Evolutionary conservation across 2,329 filamentous ascomycete species (phyloP).

Genomic region (Fusarium equiseti): DNA sequence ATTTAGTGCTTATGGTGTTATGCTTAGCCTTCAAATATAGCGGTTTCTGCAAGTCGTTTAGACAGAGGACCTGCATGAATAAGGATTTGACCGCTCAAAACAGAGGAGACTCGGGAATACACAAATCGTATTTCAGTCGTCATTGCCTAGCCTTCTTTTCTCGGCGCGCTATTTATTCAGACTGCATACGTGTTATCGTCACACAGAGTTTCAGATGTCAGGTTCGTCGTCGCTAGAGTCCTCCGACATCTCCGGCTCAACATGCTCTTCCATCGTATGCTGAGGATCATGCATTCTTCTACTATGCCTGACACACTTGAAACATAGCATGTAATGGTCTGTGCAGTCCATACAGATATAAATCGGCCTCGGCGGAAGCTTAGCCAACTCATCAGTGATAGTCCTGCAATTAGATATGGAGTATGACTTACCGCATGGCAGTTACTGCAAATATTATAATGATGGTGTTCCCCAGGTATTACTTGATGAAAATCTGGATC

Average conservation of each 20-base stretch:
- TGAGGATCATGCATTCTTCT: background rate
- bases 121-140: background rate
- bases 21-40: background rate
- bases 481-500: background rate
- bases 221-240: background rate
- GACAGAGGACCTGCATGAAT: background rate
- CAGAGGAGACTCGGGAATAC: too few relatives aligned
- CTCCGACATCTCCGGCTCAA: background rate
- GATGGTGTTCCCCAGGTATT: background rate
- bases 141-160: background rate
- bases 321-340: background rate
- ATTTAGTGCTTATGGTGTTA: background rate
- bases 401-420: rapidly evolving
- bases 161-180: background rate
- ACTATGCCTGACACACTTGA: background rate
- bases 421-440: background rate
- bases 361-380: background rate
- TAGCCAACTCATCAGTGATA: background rate
- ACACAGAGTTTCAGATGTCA: background rate
- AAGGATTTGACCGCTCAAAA: background rate
- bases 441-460: background rate
- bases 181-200: rapidly evolving
- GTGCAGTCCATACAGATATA: background rate
- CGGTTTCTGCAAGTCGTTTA: background rate
- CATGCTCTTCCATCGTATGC: background rate